Conservation (phyloP, 441 rosid species). For the Erodium chrysanthum region DNA sequence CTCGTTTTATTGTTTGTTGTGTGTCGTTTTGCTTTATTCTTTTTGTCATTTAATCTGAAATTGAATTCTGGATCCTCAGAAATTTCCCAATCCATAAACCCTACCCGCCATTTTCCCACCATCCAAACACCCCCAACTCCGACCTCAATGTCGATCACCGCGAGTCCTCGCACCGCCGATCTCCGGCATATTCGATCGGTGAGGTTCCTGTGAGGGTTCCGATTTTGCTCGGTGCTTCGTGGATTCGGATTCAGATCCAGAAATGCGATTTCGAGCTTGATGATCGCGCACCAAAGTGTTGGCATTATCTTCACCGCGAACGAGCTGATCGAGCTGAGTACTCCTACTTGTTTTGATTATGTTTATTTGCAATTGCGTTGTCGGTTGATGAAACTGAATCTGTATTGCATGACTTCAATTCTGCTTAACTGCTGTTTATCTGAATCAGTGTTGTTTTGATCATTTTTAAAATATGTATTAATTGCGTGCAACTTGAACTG, state of each 20-base stretch:
- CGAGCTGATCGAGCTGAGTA: not conserved
- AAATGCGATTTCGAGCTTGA: not conserved
- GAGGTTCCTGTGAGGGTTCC: not conserved
- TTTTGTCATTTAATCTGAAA: too few species aligned
- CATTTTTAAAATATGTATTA: too few species aligned
- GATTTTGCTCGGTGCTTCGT: conserved; percentile 12
- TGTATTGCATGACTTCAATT: not conserved
- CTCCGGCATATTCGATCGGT: not conserved
- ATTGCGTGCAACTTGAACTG: conserved; percentile 19
- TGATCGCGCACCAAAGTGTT: not conserved
- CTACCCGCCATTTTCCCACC: conserved; percentile 4
- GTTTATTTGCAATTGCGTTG: not conserved
- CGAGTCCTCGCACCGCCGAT: conserved; percentile 37
- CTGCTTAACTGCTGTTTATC: not conserved
- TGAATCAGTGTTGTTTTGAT: not conserved
- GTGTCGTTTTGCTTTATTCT: too few species aligned
- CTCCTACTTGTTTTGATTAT: not conserved
- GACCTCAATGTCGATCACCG: conserved; percentile 51
- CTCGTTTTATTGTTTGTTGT: too few species aligned
- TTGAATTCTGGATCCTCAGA: conserved; percentile 37
- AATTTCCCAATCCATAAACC: conserved; percentile 35
- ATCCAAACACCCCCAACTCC: conserved; percentile 32
- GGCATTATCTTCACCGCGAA: not conserved
- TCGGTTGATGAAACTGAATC: not conserved
- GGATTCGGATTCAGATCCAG: not conserved